Evolutionary conservation across 345 rosid species (phyloP).

Genomic region (Geranium brycei): DNA sequence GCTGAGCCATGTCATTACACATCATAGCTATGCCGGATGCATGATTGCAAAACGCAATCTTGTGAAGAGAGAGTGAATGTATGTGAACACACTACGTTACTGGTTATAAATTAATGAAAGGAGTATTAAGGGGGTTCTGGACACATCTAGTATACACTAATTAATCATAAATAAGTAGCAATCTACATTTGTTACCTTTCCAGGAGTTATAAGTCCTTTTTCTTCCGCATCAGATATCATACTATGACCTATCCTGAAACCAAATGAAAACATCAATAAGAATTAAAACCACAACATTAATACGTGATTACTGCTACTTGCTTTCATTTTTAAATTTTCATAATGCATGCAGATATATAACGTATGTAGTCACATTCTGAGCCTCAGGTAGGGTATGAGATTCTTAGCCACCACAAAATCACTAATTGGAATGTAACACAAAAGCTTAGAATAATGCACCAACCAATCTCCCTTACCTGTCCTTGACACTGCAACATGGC

Average conservation of each 20-base stretch:
- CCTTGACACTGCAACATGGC: slow-evolving; percentile 88
- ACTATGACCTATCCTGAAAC: slow-evolving; percentile 69
- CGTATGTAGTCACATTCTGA: not conserved
- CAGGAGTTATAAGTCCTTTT: slow-evolving; percentile 60
- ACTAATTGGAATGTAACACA: slow-evolving; percentile 2
- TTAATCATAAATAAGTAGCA: not conserved
- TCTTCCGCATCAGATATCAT: slow-evolving; percentile 91
- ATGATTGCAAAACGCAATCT: too few relatives aligned
- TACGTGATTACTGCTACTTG: not conserved
- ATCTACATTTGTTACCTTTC: slow-evolving; percentile 45
- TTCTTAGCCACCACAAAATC: too few relatives aligned
- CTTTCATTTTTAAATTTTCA: not conserved
- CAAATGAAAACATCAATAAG: not conserved
- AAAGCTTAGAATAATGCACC: not conserved
- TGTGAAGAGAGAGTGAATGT: too few relatives aligned
- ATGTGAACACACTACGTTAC: too few relatives aligned
- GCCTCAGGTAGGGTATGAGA: too few relatives aligned
- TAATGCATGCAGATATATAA: not conserved
- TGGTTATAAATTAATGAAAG: not conserved
- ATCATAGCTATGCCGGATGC: not conserved
- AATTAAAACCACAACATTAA: not conserved
- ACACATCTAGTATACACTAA: not conserved
- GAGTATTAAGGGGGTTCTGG: not conserved
- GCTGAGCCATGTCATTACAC: too few relatives aligned
- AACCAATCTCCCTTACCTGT: slow-evolving; percentile 31